Conservation (phyloP, 2,329 filamentous ascomycete species). For the Fusarium solani-melongenae region DNA sequence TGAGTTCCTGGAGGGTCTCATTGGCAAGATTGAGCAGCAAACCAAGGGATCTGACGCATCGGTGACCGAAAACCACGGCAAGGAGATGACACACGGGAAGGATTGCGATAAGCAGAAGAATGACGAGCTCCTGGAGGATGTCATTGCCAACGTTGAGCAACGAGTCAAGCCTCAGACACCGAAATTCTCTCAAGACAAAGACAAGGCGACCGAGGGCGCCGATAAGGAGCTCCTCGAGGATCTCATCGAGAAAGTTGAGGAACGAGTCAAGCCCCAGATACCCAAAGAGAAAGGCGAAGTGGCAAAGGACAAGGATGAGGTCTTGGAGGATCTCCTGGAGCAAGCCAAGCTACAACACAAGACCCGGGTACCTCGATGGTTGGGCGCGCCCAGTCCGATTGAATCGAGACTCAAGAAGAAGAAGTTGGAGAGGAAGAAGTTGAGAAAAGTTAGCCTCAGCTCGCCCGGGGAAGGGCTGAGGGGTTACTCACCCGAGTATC, state of each 20-base stretch:
- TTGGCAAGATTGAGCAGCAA: background rate
- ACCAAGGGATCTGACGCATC: background rate
- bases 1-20: background rate
- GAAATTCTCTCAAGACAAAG: background rate
- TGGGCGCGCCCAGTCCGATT: background rate
- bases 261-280: background rate
- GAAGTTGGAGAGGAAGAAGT: background rate
- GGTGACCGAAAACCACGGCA: background rate
- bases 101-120: background rate
- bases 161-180: background rate
- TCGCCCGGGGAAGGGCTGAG: background rate
- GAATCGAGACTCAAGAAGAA: background rate
- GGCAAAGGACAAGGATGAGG: background rate
- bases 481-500: background rate
- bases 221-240: background rate
- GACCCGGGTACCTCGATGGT: background rate
- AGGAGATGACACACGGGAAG: background rate
- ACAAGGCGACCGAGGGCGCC: background rate
- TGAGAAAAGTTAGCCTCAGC: background rate
- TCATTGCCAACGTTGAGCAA: background rate
- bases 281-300: background rate
- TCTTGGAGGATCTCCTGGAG: background rate
- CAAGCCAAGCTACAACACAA: background rate
- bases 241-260: background rate
- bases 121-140: background rate